Conservation (phyloP, 2,329 filamentous ascomycete genomes). For the Epichloe uncinata region DNA sequence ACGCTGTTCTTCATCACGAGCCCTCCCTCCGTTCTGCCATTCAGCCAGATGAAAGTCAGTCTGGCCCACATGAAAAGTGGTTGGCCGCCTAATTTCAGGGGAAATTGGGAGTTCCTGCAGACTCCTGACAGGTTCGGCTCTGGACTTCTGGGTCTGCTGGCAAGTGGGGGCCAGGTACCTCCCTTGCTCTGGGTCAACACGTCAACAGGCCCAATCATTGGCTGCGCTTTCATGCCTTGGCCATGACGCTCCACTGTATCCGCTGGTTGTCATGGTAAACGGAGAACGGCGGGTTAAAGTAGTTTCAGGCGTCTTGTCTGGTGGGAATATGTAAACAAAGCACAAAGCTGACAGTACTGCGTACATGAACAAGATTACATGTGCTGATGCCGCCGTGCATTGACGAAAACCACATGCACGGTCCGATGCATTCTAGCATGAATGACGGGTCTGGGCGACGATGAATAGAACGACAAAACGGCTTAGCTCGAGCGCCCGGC, state of each 20-base stretch:
- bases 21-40: not conserved
- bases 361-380: too few relatives aligned
- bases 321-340: too few relatives aligned
- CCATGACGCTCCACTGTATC: not conserved
- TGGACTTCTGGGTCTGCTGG: too few relatives aligned
- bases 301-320: not conserved
- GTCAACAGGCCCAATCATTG: too few relatives aligned
- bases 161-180: not conserved
- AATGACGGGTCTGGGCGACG: not conserved
- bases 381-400: not conserved
- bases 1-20: too few relatives aligned
- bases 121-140: not conserved
- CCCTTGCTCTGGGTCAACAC: not conserved
- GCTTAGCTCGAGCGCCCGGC: not conserved
- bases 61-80: constrained; percentile 4
- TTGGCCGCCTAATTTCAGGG: constrained; percentile 14
- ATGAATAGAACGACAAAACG: not conserved
- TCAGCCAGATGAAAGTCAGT: not conserved
- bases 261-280: constrained; percentile 13
- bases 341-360: too few relatives aligned
- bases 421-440: not conserved
- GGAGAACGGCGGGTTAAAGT: not conserved
- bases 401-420: not conserved
- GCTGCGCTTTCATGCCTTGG: not conserved
- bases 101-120: constrained; percentile 14